A percentile compares a stretch with the other conserved stretches of the same genome.
phyloP scores from a whole-genome alignment of 192 early-diverging fungal species.

The Coemansia sp. region DNA sequence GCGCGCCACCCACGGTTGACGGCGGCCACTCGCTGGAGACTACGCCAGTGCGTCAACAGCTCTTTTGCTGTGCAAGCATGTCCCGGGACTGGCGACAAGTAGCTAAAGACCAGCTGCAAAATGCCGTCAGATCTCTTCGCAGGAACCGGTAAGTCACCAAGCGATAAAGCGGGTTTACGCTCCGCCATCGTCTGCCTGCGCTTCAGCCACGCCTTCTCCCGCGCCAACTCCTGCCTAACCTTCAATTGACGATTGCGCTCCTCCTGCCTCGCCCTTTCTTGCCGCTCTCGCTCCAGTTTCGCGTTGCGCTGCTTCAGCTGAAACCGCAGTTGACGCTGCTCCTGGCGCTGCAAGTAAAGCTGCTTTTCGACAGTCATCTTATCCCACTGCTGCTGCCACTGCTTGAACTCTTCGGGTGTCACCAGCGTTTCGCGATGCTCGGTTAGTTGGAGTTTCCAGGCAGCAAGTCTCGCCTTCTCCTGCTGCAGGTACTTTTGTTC shows the following conservation, averaged over 20 bases:
- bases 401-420: background rate
- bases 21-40: background rate
- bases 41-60: background rate
- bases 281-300: background rate
- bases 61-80: background rate
- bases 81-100: background rate
- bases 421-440: background rate
- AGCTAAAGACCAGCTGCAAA: background rate
- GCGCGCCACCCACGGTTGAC: conserved; percentile 16
- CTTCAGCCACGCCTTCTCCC: background rate
- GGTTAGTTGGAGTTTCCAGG: background rate
- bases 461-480: background rate
- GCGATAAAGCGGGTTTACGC: background rate
- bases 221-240: background rate
- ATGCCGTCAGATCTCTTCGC: background rate
- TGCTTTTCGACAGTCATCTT: background rate
- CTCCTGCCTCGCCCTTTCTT: too few species aligned
- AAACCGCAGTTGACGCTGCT: background rate
- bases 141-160: background rate
- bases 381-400: background rate
- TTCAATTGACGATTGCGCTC: too few species aligned
- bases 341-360: background rate
- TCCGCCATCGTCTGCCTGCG: background rate
- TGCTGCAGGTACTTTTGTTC: too few species aligned
- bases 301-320: background rate